These are phyloP conservation scores for Mycena amicta DNA, from an alignment of 768 basidiomycete species.

Conservation along the genomic window DNA sequence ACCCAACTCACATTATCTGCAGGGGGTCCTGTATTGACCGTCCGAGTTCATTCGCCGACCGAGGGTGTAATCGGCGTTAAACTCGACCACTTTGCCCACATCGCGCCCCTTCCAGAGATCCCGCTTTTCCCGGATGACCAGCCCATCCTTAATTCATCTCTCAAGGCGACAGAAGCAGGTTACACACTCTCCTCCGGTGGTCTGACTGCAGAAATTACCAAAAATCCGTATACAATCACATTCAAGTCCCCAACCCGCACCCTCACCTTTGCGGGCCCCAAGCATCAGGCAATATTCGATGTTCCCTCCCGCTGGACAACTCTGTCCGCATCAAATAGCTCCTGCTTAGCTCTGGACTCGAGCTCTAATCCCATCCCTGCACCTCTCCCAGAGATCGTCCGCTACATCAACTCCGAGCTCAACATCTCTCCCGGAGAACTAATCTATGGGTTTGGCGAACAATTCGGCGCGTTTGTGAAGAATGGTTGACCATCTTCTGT, in stretches of 20 bases:
- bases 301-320: constrained; percentile 58
- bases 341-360: constrained; percentile 58
- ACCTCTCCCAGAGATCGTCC: constrained; percentile 41
- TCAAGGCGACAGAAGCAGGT: constrained; percentile 35
- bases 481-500: constrained; percentile 54
- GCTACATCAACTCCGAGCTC: constrained; percentile 61
- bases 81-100: constrained; percentile 55
- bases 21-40: constrained; percentile 51
- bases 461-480: constrained; percentile 75
- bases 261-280: constrained; percentile 53
- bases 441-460: constrained; percentile 75
- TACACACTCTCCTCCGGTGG: constrained; percentile 47
- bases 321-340: constrained; percentile 53
- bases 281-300: constrained; percentile 58
- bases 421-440: constrained; percentile 70
- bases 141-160: constrained; percentile 44
- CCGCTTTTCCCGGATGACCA: constrained; percentile 64
- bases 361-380: constrained; percentile 58
- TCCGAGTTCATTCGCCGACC: constrained; percentile 57
- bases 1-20: constrained; percentile 19
- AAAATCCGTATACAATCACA: constrained; percentile 63
- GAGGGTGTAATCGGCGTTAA: constrained; percentile 59
- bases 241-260: constrained; percentile 54
- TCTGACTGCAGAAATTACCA: constrained; percentile 55
- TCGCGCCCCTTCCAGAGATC: constrained; percentile 48